Percentiles rank a stretch among this genome's conserved stretches.
These are phyloP conservation scores for Neurospora terricola DNA, from an alignment of 495 filamentous ascomycete genomes.

Conservation along the genomic window DNA sequence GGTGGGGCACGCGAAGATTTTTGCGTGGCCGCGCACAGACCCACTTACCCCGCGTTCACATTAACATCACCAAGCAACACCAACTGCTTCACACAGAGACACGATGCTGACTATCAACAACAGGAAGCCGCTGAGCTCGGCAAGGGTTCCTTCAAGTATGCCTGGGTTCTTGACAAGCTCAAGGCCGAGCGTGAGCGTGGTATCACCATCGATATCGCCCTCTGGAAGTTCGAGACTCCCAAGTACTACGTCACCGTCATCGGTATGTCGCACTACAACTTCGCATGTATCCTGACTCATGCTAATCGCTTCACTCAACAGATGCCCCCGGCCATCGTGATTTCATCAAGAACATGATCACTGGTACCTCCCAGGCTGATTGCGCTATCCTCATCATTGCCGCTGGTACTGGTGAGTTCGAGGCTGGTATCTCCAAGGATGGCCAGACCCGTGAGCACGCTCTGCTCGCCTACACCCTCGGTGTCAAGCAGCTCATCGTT, in stretches of 20 bases:
- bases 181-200: constrained; percentile 99
- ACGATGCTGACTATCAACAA: constrained; percentile 21
- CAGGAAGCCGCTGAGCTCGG: constrained; percentile 98
- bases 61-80: not conserved
- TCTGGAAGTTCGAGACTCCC: constrained; percentile 99
- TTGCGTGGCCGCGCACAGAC: constrained; percentile 18
- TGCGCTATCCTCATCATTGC: constrained; percentile 99
- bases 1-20: constrained; percentile 26
- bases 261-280: constrained; percentile 45
- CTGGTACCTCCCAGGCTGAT: constrained; percentile 99
- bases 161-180: constrained; percentile 99
- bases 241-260: constrained; percentile 99
- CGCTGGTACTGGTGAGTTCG: constrained; percentile 99
- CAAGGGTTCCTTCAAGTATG: constrained; percentile 99
- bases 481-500: constrained; percentile 99
- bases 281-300: not conserved
- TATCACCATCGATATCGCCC: constrained; percentile 99
- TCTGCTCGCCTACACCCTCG: constrained; percentile 98
- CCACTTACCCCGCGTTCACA: constrained; percentile 10
- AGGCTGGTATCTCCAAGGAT: constrained; percentile 99
- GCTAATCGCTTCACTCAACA: constrained; percentile 22
- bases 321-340: constrained; percentile 99
- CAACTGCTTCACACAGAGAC: not conserved
- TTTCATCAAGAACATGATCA: constrained; percentile 99
- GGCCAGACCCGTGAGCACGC: constrained; percentile 99